phyloP scores from a whole-genome alignment of 1,139 yeast genomes.

The Suhomyces bribrorum region DNA sequence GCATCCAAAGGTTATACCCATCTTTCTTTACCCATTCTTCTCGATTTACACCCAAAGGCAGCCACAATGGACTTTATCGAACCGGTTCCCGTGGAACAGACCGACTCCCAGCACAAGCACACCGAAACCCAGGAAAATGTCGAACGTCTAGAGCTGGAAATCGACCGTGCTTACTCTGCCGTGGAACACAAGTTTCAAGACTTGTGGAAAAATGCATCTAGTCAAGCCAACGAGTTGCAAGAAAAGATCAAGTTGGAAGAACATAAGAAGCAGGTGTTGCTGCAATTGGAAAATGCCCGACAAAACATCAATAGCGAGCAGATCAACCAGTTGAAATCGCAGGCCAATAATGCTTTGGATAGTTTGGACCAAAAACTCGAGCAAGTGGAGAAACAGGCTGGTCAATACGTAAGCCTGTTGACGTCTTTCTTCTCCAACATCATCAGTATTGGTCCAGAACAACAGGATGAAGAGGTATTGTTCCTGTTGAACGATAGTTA shows the following conservation, averaged over 20 bases:
- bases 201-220: conserved; percentile 39
- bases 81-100: conserved; percentile 17
- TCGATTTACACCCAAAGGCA: not conserved
- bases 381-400: conserved; percentile 63
- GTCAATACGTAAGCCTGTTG: conserved; percentile 56
- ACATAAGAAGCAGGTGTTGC: conserved; percentile 37
- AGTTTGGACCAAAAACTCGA: conserved; percentile 68
- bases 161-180: conserved; percentile 51
- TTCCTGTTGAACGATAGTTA: conserved; percentile 32
- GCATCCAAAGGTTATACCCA: no score
- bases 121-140: conserved; percentile 48
- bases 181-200: conserved; percentile 45
- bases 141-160: conserved; percentile 50
- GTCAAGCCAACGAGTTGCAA: conserved; percentile 34
- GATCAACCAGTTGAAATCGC: conserved; percentile 30
- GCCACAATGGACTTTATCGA: conserved; percentile 35
- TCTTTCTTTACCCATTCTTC: no score
- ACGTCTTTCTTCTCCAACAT: conserved; percentile 60
- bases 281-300: conserved; percentile 36
- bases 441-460: conserved; percentile 40
- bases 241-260: conserved; percentile 44
- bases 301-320: conserved; percentile 25
- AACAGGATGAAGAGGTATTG: conserved; percentile 24
- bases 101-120: conserved; percentile 3
- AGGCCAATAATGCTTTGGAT: conserved; percentile 63